Conservation (phyloP, 1,284 basidiomycete species). For the Pyrrhoderma noxium region DNA sequence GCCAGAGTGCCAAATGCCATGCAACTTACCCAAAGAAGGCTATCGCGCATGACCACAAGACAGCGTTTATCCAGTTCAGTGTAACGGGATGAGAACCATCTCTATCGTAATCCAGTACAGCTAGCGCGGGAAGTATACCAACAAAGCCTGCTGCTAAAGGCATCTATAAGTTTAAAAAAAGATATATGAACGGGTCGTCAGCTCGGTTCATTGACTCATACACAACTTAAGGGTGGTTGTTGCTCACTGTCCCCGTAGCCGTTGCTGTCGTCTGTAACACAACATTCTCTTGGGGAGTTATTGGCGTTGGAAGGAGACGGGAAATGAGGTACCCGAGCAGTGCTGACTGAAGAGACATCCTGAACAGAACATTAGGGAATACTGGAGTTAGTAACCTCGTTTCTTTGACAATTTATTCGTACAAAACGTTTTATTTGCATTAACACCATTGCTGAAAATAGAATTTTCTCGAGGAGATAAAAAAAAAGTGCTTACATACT, state of each 20-base stretch:
- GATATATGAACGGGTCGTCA: slow-evolving; percentile 5
- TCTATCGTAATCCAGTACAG: slow-evolving; percentile 62
- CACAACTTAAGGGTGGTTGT: neutral
- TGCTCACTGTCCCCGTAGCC: slow-evolving; percentile 70
- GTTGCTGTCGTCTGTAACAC: slow-evolving; percentile 94
- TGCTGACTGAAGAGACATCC: slow-evolving; percentile 95
- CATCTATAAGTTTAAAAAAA: too few relatives aligned
- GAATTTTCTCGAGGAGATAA: neutral
- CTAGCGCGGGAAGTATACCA: slow-evolving; percentile 88
- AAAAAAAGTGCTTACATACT: slow-evolving; percentile 43
- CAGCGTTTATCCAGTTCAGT: slow-evolving; percentile 62
- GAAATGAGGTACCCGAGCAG: slow-evolving; percentile 88
- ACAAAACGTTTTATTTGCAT: too few relatives aligned
- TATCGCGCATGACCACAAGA: slow-evolving; percentile 81
- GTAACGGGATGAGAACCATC: slow-evolving; percentile 76
- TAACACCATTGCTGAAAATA: too few relatives aligned
- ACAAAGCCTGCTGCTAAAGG: slow-evolving; percentile 93
- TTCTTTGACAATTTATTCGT: neutral
- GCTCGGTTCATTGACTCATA: too few relatives aligned
- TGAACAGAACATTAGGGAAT: slow-evolving; percentile 26
- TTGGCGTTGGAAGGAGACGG: slow-evolving; percentile 59
- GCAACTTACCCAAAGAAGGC: slow-evolving; percentile 80
- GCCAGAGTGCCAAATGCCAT: too few relatives aligned
- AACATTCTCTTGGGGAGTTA: slow-evolving; percentile 86
- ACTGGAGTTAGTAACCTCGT: neutral